A percentile compares a stretch with the other conserved stretches of the same genome.
phyloP scores from a whole-genome alignment of 1,284 basidiomycete species.

The Moniliella sp. region DNA sequence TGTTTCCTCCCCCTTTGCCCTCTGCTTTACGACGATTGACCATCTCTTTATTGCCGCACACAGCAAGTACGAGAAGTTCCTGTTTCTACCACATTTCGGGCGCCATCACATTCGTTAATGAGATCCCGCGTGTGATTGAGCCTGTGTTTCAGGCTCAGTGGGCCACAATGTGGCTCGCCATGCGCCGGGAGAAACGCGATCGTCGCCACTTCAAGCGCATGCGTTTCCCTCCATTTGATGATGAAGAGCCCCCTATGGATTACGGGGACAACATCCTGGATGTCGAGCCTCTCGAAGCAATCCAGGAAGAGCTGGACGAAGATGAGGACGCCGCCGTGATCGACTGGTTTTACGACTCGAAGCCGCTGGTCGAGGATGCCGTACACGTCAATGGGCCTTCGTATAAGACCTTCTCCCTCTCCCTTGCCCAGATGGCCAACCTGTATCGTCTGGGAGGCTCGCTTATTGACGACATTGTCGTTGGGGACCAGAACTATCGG shows the following conservation, averaged over 20 bases:
- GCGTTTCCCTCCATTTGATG: constrained; percentile 99
- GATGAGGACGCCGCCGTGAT: constrained; percentile 83
- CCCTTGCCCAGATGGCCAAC: constrained; percentile 83
- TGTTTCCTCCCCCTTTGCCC: no score
- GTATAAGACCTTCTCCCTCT: constrained; percentile 77
- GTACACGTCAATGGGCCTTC: constrained; percentile 66
- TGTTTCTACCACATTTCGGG: constrained; percentile 54
- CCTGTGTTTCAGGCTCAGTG: constrained; percentile 97
- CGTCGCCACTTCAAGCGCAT: constrained; percentile 98
- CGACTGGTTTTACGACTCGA: constrained; percentile 97
- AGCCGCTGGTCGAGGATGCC: constrained; percentile 65
- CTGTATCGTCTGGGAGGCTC: constrained; percentile 84
- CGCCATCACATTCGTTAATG: constrained; percentile 97
- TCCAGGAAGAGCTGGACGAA: constrained; percentile 81
- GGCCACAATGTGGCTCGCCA: constrained; percentile 99
- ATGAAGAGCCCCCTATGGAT: constrained; percentile 57
- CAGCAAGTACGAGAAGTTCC: constrained; percentile 40
- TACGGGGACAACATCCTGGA: constrained; percentile 73
- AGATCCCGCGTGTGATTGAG: constrained; percentile 84
- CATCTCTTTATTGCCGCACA: no score
- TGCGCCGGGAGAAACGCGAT: constrained; percentile 95
- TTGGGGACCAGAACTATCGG: constrained; percentile 51
- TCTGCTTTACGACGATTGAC: no score
- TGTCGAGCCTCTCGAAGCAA: constrained; percentile 89
- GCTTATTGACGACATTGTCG: constrained; percentile 71